Evolutionary conservation across 306 rosid species (phyloP), one percentile per base, ranked within the genome.

Genomic region (Lathyrus sativus): DNA sequence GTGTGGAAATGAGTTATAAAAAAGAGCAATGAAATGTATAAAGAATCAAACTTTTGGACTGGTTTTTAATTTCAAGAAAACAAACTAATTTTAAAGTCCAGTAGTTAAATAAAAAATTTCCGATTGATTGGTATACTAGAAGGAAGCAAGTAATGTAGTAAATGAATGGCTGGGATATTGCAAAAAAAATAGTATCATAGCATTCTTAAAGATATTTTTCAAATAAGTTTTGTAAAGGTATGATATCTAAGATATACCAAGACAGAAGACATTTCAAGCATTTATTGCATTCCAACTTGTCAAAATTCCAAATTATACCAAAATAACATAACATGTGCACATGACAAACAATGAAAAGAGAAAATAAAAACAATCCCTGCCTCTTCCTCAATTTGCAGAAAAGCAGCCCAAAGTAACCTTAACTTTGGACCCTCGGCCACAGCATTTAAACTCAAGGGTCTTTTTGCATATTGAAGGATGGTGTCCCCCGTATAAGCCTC

Each of bases 401-500:
- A 90, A 62, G 93, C 71, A 74, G 85, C 84, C 91, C 93, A 93
- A 59, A 93, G 86, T 85, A 93, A 82, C 70, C 86, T 78, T 70
- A 93, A 77, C 82, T 92, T 87, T 35, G 98, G 90, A 82, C 91
- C 97, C 75, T 78, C 93, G 26, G 90, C 86, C 54, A 93, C 73
- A 67, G 97, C 98, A 72, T 76, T 93, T 84, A 93, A 83, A 81
- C 92, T 85, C 83, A 85, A 78, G 53, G 91, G 95, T 66, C 51
- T 80, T 68, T 82, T 86, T 51, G 79, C 67, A 72, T 19, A 71
- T 70, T 79, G 81, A 74, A 71, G 73, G 77, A 78, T 61, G 80
- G 67, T 72, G 53, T 76, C 79, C 72, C 91, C 88, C 46, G 79
- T 61, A 72, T 76, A 68, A 78, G 68, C 76, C 72, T 87, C 71